Evolutionary conservation across 441 rosid genomes (phyloP).

Genomic region (Dalechampia spathulata): DNA sequence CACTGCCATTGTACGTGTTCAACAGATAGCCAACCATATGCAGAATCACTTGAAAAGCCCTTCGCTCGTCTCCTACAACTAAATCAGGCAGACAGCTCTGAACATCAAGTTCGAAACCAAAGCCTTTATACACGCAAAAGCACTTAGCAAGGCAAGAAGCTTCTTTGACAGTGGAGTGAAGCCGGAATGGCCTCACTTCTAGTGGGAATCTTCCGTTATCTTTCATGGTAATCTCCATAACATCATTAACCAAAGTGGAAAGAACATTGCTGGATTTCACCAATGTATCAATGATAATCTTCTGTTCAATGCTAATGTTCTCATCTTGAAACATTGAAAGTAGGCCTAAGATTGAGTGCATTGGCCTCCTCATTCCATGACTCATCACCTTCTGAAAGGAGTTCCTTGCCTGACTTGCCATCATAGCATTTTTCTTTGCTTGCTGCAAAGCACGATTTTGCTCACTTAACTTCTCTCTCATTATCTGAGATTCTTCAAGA

Average conservation of each 20-base stretch:
- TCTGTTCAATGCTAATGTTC: conserved; percentile 50
- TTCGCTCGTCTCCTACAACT: conserved; percentile 69
- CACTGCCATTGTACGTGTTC: conserved; percentile 37
- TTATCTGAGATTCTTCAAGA: conserved; percentile 89
- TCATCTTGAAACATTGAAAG: conserved; percentile 77
- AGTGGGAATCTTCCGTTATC: conserved; percentile 51
- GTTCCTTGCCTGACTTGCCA: conserved; percentile 87
- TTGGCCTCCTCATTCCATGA: conserved; percentile 87
- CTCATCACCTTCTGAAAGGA: conserved; percentile 87
- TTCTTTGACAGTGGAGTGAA: conserved; percentile 61
- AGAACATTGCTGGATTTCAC: conserved; percentile 68
- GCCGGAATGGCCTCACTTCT: conserved; percentile 54
- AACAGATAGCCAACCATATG: conserved; percentile 73
- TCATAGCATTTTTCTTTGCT: conserved; percentile 66
- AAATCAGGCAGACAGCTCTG: conserved; percentile 68
- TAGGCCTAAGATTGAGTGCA: conserved; percentile 79
- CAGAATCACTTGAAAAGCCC: conserved; percentile 79
- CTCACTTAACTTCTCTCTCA: conserved; percentile 84
- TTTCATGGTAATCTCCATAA: conserved; percentile 61
- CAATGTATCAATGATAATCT: conserved; percentile 64
- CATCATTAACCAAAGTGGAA: conserved; percentile 75
- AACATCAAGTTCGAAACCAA: conserved; percentile 47
- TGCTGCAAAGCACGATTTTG: conserved; percentile 74
- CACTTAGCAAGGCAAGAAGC: conserved; percentile 83
- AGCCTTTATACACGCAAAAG: conserved; percentile 55